phyloP scores from a whole-genome alignment of 352 stramenopile genomes.

The Saprolegnia parasitica region DNA sequence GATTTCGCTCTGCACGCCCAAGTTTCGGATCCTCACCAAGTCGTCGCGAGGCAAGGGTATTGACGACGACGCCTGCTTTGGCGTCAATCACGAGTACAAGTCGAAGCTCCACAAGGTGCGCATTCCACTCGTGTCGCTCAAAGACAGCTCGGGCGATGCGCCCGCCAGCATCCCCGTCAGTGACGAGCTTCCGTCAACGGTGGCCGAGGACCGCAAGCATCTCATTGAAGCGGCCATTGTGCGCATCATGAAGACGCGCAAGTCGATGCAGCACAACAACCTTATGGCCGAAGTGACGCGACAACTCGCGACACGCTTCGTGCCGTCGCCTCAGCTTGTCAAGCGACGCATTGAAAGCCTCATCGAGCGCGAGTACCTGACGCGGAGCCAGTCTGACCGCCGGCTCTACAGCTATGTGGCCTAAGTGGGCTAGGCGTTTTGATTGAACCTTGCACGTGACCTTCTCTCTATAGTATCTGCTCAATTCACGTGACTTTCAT shows the following conservation, averaged over 20 bases:
- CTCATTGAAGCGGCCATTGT: constrained; percentile 93
- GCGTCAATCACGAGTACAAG: constrained; percentile 93
- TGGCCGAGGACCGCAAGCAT: constrained; percentile 96
- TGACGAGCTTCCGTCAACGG: constrained; percentile 80
- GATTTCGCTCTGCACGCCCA: constrained; percentile 96
- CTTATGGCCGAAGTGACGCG: constrained; percentile 88
- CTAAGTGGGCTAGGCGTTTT: constrained; percentile 41
- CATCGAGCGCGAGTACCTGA: constrained; percentile 99
- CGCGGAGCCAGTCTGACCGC: constrained; percentile 89
- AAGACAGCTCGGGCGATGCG: constrained; percentile 40
- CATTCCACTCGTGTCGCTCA: constrained; percentile 81
- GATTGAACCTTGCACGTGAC: constrained; percentile 2
- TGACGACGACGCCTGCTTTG: constrained; percentile 92
- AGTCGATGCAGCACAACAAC: constrained; percentile 89
- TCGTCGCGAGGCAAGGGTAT: constrained; percentile 96
- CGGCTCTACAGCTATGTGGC: constrained; percentile 98
- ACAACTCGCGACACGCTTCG: constrained; percentile 89
- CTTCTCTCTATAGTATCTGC: neutral
- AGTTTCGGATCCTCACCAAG: constrained; percentile 97
- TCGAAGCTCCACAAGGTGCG: constrained; percentile 87
- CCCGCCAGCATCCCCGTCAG: constrained; percentile 38
- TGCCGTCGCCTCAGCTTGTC: constrained; percentile 92
- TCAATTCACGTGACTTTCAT: neutral
- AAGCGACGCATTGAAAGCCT: constrained; percentile 98
- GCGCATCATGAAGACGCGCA: constrained; percentile 94